These are phyloP conservation scores for Cryptococcus sp. DNA, from an alignment of 1,284 basidiomycete genomes.

Conservation along the genomic window DNA sequence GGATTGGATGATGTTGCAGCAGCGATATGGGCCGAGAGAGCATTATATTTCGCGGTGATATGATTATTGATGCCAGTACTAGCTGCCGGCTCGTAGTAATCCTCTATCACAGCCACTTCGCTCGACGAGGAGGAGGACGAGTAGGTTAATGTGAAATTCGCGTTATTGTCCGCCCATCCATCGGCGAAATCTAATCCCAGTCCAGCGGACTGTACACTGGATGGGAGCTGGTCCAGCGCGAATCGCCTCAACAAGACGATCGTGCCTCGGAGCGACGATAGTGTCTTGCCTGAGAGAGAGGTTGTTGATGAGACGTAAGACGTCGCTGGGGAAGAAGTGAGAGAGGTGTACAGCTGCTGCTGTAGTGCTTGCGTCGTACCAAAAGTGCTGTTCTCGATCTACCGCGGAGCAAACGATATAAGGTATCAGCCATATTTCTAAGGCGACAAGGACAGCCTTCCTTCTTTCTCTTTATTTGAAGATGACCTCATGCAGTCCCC, in stretches of 20 bases:
- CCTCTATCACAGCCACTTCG: slow-evolving; percentile 9
- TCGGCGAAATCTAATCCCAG: slow-evolving; percentile 8
- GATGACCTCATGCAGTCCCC: neutral
- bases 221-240: slow-evolving; percentile 1
- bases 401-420: neutral
- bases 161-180: slow-evolving; percentile 12
- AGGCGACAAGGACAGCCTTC: neutral
- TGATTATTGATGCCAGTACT: slow-evolving; percentile 5
- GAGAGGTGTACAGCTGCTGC: slow-evolving; percentile 7
- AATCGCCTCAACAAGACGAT: slow-evolving; percentile 14
- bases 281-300: slow-evolving; percentile 3
- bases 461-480: neutral
- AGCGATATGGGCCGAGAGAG: slow-evolving; percentile 1
- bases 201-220: neutral
- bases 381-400: slow-evolving; percentile 16
- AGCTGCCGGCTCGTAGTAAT: slow-evolving; percentile 10
- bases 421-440: neutral
- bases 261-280: slow-evolving; percentile 13
- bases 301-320: slow-evolving; percentile 11
- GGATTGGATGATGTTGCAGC: slow-evolving; percentile 1
- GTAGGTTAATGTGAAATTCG: slow-evolving; percentile 7
- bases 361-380: slow-evolving; percentile 3
- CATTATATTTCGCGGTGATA: slow-evolving; percentile 9
- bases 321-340: slow-evolving; percentile 7
- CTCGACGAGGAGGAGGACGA: neutral